Conservation (phyloP, 2,329 filamentous ascomycete species). For the Cordyceps tenuipes region DNA sequence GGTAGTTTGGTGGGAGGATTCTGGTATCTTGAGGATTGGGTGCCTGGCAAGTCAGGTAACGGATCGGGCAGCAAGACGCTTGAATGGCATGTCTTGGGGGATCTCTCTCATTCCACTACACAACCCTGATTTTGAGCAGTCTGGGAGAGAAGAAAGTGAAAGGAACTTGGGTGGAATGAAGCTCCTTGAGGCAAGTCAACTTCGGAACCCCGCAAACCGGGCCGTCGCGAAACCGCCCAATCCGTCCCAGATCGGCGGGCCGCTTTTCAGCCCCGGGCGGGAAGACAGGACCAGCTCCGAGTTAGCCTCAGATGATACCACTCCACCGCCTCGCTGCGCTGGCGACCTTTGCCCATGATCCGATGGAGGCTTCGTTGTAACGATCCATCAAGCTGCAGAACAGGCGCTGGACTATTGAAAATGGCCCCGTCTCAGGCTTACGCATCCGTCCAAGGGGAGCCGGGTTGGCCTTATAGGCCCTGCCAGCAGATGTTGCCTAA, state of each 20-base stretch:
- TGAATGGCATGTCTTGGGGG: too few species aligned
- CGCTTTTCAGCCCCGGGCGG: not conserved
- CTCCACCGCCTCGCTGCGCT: not conserved
- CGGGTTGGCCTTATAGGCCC: not conserved
- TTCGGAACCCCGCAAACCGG: not conserved
- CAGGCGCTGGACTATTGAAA: not conserved
- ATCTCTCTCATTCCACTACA: too few species aligned
- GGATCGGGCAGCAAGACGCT: too few species aligned
- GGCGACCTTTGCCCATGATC: too few species aligned
- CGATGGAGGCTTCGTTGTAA: not conserved
- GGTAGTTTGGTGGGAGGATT: too few species aligned
- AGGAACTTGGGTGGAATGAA: not conserved
- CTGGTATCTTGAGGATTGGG: too few species aligned
- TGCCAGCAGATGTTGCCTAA: not conserved
- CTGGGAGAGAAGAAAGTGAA: too few species aligned
- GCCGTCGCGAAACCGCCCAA: constrained; percentile 2
- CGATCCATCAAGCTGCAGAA: not conserved
- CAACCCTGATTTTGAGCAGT: too few species aligned
- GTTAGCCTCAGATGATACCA: too few species aligned
- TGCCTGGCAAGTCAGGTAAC: too few species aligned
- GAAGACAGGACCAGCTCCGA: not conserved
- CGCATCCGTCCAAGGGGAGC: not conserved
- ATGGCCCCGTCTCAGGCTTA: too few species aligned
- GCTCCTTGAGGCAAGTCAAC: not conserved
- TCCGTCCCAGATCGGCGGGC: not conserved